phyloP scores from a whole-genome alignment of 225 moss, liverwort and hornwort genomes.

The Marchantia polymorpha region DNA sequence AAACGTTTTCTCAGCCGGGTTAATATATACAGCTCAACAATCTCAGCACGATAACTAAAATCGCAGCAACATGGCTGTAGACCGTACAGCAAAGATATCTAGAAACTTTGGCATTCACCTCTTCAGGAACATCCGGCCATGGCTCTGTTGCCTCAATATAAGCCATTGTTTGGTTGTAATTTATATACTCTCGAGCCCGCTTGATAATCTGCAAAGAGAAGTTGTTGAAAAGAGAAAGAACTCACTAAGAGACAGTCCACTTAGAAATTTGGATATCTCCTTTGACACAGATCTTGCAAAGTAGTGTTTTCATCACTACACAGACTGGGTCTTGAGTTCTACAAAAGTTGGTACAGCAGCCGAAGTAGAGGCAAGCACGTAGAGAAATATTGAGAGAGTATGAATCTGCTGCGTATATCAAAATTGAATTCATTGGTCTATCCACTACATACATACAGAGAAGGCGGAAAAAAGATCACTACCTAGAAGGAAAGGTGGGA shows the following conservation, averaged over 20 bases:
- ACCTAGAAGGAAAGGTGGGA: too few species aligned
- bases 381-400: too few species aligned
- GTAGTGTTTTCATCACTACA: too few species aligned
- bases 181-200: conserved; percentile 41
- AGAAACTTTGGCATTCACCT: conserved; percentile 35
- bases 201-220: conserved; percentile 39
- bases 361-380: too few species aligned
- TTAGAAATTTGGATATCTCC: too few species aligned
- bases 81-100: not conserved
- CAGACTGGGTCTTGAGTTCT: too few species aligned
- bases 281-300: too few species aligned
- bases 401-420: too few species aligned
- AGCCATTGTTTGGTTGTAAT: conserved; percentile 33
- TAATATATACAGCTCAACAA: conserved; percentile 20
- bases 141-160: conserved; percentile 43
- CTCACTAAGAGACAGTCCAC: not conserved
- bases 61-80: not conserved
- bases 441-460: too few species aligned
- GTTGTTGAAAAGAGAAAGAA: not conserved
- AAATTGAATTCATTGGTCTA: too few species aligned
- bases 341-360: too few species aligned
- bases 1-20: conserved; percentile 30
- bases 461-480: too few species aligned
- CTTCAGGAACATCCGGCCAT: conserved; percentile 50
- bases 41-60: not conserved